Percentiles rank a stretch among this genome's conserved stretches.
Conservation (phyloP, 306 rosid genomes). For the Parietaria judaica region DNA sequence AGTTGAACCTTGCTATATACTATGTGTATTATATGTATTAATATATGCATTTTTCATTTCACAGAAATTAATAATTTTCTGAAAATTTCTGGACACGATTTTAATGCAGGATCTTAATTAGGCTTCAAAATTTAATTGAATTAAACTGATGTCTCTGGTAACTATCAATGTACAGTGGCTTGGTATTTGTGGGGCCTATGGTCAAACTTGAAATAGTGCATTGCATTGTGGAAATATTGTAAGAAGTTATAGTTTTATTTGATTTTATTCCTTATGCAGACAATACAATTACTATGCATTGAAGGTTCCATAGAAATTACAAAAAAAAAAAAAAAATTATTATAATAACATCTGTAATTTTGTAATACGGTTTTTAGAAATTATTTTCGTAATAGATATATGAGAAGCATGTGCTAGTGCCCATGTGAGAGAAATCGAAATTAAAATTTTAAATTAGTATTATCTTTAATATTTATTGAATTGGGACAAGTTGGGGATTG, state of each 20-base stretch:
- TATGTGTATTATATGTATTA: too few relatives aligned
- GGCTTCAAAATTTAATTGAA: background rate
- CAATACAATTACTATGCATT: too few relatives aligned
- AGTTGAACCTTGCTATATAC: too few relatives aligned
- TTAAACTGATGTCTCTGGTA: background rate
- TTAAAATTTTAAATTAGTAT: background rate
- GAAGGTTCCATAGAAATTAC: too few relatives aligned
- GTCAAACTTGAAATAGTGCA: background rate
- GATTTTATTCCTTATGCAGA: too few relatives aligned
- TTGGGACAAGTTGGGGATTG: constrained; percentile 8
- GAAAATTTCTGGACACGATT: background rate
- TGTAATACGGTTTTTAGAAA: too few relatives aligned
- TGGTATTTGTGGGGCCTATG: background rate
- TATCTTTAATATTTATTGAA: background rate
- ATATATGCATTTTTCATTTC: background rate
- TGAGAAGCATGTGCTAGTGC: constrained; percentile 10
- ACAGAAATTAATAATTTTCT: background rate
- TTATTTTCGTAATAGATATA: too few relatives aligned
- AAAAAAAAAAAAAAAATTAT: too few relatives aligned
- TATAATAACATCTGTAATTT: too few relatives aligned
- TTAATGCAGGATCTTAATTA: background rate
- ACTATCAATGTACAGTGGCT: background rate
- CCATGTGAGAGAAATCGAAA: constrained; percentile 5
- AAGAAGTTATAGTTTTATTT: too few relatives aligned
- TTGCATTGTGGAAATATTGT: too few relatives aligned